Evolutionary conservation across 768 basidiomycete species (phyloP), one percentile per base, ranked within the genome.

Genomic region (Ephemerocybe angulata): DNA sequence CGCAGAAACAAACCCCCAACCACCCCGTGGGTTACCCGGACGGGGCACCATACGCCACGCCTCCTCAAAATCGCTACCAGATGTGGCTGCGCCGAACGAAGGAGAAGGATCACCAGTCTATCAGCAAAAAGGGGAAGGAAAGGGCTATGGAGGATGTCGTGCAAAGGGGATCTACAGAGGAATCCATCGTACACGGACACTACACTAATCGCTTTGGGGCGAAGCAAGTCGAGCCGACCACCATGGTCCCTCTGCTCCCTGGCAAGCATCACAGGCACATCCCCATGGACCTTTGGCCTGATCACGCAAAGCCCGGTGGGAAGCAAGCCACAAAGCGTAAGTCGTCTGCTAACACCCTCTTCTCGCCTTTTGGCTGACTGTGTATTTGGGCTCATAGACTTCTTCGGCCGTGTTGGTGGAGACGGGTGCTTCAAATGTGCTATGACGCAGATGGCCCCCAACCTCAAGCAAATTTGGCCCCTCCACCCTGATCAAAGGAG

Each of bases 401-500:
- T 78, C 24, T 88, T 78, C 63, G 83, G 81, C 11, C 76, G 88
- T 37, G 65, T 89, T 37, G 77, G 81, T 58, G 75, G 68, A 0
- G 55, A 79, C 13, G 71, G 71, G 1, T 71, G 78, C 25, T 90
- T 90, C 64, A 76, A 74, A 31, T 90, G 88, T 30, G 83, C 84
- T 0, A 67, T 87, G 71, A 90, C 89, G 7, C 70, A 61, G 1
- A 71, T 81, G 11, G 55, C 62, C 5, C 88, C 88, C 1, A 72
- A 72, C n/a, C 57, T 63, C 2, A 86, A 87, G 54, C 68, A 71
- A 40, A 66, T 70, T 30, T 73, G 70, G 63, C 64, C 76, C 3
- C 61, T 82, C 2, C 80, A 82, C 57, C 78, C 77, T 38, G 60
- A 90, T 85, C 87, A 90, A 86, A 83, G 82, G 59, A 81, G 90